Conservation (phyloP, 148 eudicot genomes). For the Polygonum maritimum region DNA sequence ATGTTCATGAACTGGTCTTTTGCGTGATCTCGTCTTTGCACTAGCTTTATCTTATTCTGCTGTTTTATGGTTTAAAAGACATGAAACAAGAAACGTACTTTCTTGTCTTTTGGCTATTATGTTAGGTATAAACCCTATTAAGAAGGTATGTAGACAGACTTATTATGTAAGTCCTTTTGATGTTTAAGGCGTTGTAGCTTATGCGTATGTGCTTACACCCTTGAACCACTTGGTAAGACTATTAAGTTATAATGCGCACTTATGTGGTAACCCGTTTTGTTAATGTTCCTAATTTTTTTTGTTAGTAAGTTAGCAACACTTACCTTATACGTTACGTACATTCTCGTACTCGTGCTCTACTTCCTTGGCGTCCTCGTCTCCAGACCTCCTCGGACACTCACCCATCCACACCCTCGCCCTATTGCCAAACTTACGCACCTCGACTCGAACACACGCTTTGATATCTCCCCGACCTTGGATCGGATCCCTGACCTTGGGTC, state of each 20-base stretch:
- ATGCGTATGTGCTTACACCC: neutral
- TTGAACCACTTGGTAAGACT: neutral
- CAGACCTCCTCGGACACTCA: no score
- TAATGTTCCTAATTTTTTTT: no score
- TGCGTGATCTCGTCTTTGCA: constrained; percentile 24
- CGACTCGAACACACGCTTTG: no score
- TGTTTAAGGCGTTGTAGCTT: constrained; percentile 1
- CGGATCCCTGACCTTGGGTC: no score
- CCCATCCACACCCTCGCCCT: no score
- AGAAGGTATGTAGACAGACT: neutral
- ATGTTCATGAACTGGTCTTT: constrained; percentile 89
- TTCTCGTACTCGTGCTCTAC: no score
- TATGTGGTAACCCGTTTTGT: neutral
- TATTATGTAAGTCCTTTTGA: neutral
- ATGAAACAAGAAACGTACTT: neutral
- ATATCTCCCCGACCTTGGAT: no score
- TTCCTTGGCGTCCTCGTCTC: no score
- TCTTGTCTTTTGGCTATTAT: neutral
- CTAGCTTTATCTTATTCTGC: neutral
- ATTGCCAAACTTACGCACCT: no score
- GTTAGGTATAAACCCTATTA: neutral
- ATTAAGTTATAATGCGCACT: neutral
- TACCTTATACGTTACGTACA: no score
- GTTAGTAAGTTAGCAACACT: no score
- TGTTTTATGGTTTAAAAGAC: neutral